These are phyloP conservation scores for Exophiala oligosperma DNA, from an alignment of 2,329 filamentous ascomycete species.

Conservation along the genomic window DNA sequence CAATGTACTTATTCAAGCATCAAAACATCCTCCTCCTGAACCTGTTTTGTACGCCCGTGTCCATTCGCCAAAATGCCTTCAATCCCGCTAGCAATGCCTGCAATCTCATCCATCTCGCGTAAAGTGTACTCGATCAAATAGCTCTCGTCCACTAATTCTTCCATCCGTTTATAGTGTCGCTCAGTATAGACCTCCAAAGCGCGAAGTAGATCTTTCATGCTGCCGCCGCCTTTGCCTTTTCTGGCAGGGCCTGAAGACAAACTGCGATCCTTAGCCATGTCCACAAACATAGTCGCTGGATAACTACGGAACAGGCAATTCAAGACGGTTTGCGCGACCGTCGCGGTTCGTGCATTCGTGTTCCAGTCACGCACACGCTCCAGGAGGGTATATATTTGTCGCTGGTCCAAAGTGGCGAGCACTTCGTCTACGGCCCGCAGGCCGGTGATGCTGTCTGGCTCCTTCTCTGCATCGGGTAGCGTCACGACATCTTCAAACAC, in stretches of 20 bases:
- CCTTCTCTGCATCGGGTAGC: conserved; percentile 36
- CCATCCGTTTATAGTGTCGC: conserved; percentile 84
- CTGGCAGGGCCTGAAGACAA: background rate
- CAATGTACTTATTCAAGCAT: conserved; percentile 11
- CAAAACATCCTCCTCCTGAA: conserved; percentile 12
- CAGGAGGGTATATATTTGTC: conserved; percentile 82
- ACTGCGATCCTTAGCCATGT: conserved; percentile 51
- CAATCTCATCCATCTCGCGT: conserved; percentile 81
- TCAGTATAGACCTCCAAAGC: conserved; percentile 90
- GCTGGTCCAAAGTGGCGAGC: conserved; percentile 72
- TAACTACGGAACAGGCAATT: conserved; percentile 78
- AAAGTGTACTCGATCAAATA: conserved; percentile 93
- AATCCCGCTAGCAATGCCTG: conserved; percentile 35
- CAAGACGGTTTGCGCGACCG: conserved; percentile 81
- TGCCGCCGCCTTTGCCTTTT: background rate
- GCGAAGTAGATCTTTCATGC: conserved; percentile 77
- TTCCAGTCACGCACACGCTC: conserved; percentile 93
- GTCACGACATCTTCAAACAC: conserved; percentile 79
- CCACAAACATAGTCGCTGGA: conserved; percentile 73
- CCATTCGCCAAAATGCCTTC: conserved; percentile 12
- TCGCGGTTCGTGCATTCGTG: conserved; percentile 84
- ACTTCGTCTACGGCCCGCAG: conserved; percentile 73
- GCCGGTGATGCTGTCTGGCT: conserved; percentile 43
- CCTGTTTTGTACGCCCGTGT: background rate
- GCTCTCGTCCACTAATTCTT: conserved; percentile 90